phyloP scores from a whole-genome alignment of 2,329 filamentous ascomycete species.

The Ophiostoma perfectum region DNA sequence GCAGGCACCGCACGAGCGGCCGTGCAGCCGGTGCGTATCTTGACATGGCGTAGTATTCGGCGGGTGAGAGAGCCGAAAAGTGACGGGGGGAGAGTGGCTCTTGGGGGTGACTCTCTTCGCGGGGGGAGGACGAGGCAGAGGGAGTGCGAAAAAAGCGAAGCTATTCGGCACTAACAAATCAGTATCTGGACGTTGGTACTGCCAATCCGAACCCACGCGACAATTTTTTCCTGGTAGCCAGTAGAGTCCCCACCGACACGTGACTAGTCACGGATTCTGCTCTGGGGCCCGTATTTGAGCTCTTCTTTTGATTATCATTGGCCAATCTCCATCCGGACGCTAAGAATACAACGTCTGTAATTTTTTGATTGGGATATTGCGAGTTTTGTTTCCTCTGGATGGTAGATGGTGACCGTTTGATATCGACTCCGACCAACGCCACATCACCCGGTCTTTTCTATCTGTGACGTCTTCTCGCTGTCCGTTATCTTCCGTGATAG shows the following conservation, averaged over 20 bases:
- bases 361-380: not conserved
- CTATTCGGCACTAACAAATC: conserved; percentile 9
- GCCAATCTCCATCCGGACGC: not conserved
- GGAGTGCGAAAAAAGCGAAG: conserved; percentile 12
- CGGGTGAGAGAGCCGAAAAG: not conserved
- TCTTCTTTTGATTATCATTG: not conserved
- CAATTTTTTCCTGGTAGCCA: conserved; percentile 18
- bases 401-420: not conserved
- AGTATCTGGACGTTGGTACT: not conserved
- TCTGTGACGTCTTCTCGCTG: not conserved
- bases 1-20: conserved; percentile 26
- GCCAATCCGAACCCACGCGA: conserved; percentile 17
- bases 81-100: not conserved
- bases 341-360: not conserved
- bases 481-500: not conserved
- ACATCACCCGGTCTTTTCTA: not conserved
- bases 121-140: not conserved
- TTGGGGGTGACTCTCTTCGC: not conserved
- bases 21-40: conserved; percentile 25
- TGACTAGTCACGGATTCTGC: not conserved
- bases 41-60: conserved; percentile 20
- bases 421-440: not conserved
- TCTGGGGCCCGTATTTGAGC: not conserved
- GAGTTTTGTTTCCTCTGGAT: not conserved
- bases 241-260: conserved; percentile 9